A percentile compares a stretch with the other conserved stretches of the same genome.
phyloP scores from a whole-genome alignment of 306 rosid species.

The Pyrus betulifolia region DNA sequence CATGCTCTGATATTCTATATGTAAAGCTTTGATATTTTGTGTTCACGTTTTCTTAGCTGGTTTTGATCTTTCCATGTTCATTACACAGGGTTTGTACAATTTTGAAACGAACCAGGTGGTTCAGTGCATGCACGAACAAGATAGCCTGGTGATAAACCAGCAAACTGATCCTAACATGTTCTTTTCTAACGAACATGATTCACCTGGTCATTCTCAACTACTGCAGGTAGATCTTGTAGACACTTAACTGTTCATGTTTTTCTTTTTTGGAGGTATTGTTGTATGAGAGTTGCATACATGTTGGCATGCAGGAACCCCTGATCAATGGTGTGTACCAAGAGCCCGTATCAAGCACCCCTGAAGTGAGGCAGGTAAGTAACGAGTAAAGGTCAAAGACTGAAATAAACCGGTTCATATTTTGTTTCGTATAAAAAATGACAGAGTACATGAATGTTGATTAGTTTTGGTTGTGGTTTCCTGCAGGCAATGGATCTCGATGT shows the following conservation, averaged over 20 bases:
- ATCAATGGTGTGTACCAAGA: constrained; percentile 37
- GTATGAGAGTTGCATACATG: constrained; percentile 7
- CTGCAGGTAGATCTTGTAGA: constrained; percentile 30
- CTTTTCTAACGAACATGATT: constrained; percentile 42
- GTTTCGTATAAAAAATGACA: background rate
- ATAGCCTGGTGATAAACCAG: constrained; percentile 31
- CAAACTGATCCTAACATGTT: constrained; percentile 35
- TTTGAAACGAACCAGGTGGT: constrained; percentile 45
- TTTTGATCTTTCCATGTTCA: background rate
- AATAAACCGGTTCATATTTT: background rate
- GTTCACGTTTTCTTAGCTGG: background rate
- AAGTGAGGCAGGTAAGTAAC: constrained; percentile 37
- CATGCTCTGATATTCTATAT: too few relatives aligned
- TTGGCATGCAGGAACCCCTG: constrained; percentile 33
- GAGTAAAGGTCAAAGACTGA: background rate
- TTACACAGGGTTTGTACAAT: constrained; percentile 40
- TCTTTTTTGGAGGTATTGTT: background rate
- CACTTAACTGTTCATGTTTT: background rate
- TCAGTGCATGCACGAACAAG: constrained; percentile 40
- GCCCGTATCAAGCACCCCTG: constrained; percentile 34
- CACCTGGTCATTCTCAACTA: constrained; percentile 44
- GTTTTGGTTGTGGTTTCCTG: constrained; percentile 14
- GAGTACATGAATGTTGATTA: constrained; percentile 7
- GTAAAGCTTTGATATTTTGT: background rate
- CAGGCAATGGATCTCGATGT: constrained; percentile 51